Base-by-base conservation (phyloP, 2,329 filamentous ascomycete species). In the Albifimbria verrucaria region DNA sequence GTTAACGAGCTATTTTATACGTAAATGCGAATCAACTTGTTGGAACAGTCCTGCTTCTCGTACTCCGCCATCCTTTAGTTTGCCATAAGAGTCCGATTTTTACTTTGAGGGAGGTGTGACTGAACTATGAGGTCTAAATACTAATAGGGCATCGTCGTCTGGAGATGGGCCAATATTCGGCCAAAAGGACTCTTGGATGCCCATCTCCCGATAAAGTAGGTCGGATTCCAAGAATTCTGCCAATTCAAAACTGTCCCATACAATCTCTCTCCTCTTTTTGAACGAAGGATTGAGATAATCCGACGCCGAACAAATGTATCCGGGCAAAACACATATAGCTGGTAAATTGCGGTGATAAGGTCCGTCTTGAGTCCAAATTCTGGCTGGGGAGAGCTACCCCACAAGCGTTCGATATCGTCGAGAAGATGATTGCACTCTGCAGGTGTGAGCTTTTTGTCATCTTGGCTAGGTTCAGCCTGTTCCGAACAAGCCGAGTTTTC, bases 171-270 rank as follows among this genome's bases (percentile, higher is more conserved):
- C 51, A 15, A 53, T 50, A 45, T 53, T 39, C 6, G 51, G 51
- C 51, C 51, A 53, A n/a, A 7, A 26, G 17, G 25, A n/a, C 48
- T 11, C 50, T 47, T 45, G 36, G 21, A 24, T 11, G 22, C 51
- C 51, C 36, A 24, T 11, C 21, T 21, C 12, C 7, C 51, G 23
- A 11, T 26, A 46, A 15, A 17, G 7, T 39, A 50, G 18, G 22
- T 53, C 47, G 17, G n/a, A 12, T 23, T 53, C 51, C 4, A 53
- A 41, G 26, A 50, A 53, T 20, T 50, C 26, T 12, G 57, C 57
- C 44, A 59, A 41, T n/a, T 58, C 51, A 17, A 23, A 23, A 42
- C 53, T 59, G 10, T 58, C 57, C 51, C 55, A 59, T 39, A 52
- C 36, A 28, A 55, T 55, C 54, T 59, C 57, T 11, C 57, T 51